Evolutionary conservation across 495 filamentous ascomycete species (phyloP).

Genomic region (Hypoxylon lenormandii): DNA sequence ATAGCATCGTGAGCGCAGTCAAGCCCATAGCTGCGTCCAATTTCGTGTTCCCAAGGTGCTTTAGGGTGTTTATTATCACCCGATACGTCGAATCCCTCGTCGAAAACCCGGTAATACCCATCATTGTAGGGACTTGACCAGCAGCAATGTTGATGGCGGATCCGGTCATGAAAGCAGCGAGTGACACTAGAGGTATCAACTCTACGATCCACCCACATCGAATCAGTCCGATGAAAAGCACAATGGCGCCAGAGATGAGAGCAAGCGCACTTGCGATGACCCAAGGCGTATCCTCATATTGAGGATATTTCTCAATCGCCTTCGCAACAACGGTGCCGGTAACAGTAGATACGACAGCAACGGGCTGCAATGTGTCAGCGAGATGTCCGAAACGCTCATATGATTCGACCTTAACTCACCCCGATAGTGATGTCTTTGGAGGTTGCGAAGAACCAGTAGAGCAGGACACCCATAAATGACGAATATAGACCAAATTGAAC

Average conservation of each 20-base stretch:
- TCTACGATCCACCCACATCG: slow-evolving; percentile 93
- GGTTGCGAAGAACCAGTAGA: slow-evolving; percentile 99
- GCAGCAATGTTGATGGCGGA: slow-evolving; percentile 90
- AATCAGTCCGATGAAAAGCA: slow-evolving; percentile 80
- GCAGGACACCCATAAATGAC: slow-evolving; percentile 94
- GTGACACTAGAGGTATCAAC: slow-evolving; percentile 89
- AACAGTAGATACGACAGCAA: slow-evolving; percentile 93
- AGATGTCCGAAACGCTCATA: slow-evolving; percentile 56
- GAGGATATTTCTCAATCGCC: slow-evolving; percentile 67
- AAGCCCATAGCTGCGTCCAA: slow-evolving; percentile 91
- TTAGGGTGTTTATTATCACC: slow-evolving; percentile 88
- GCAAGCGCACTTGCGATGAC: slow-evolving; percentile 83
- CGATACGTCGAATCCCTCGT: slow-evolving; percentile 83
- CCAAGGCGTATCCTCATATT: slow-evolving; percentile 55
- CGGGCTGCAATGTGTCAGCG: slow-evolving; percentile 69
- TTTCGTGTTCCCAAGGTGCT: slow-evolving; percentile 73
- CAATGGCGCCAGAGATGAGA: slow-evolving; percentile 83
- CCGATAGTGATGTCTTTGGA: slow-evolving; percentile 99
- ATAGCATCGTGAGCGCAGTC: slow-evolving; percentile 83
- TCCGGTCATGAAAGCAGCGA: slow-evolving; percentile 97
- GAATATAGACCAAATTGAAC: slow-evolving; percentile 92
- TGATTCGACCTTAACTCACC: slow-evolving; percentile 65
- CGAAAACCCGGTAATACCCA: slow-evolving; percentile 83
- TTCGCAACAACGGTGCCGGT: slow-evolving; percentile 81
- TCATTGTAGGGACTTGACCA: slow-evolving; percentile 86